These are phyloP conservation scores for Brachypodium distachyon DNA, from an alignment of 202 grass and related monocot genomes.

Conservation along the genomic window DNA sequence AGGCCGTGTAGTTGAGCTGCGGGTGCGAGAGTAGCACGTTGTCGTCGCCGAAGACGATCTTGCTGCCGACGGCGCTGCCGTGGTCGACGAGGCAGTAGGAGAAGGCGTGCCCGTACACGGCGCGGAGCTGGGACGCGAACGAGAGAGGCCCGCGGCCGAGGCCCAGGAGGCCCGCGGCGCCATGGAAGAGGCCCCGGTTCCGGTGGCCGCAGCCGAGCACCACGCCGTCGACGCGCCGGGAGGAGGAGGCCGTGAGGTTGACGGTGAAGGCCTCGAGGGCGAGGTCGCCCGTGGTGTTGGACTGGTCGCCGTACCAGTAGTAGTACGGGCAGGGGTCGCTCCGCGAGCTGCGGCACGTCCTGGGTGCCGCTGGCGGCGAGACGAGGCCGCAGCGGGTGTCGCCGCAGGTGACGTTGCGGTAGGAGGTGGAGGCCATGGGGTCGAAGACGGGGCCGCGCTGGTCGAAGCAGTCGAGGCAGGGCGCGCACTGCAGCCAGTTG, in stretches of 20 bases:
- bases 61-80: conserved; percentile 70
- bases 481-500: conserved; percentile 96
- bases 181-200: conserved; percentile 95
- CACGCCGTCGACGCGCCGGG: conserved; percentile 56
- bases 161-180: conserved; percentile 74
- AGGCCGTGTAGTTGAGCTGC: conserved; percentile 74
- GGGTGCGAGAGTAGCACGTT: conserved; percentile 27
- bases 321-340: conserved; percentile 64
- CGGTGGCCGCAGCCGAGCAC: conserved; percentile 83
- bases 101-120: conserved; percentile 73
- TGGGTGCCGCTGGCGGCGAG: conserved; percentile 12
- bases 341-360: conserved; percentile 18
- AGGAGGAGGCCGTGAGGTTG: conserved; percentile 54
- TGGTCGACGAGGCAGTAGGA: conserved; percentile 97
- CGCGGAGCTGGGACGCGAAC: conserved; percentile 77
- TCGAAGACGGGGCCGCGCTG: conserved; percentile 74
- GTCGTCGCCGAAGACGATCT: conserved; percentile 78
- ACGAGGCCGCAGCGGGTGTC: conserved; percentile 63
- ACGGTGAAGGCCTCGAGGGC: conserved; percentile 79
- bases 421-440: conserved; percentile 55
- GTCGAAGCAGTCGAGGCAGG: conserved; percentile 77
- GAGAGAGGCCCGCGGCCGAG: conserved; percentile 85
- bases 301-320: conserved; percentile 97
- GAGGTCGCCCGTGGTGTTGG: conserved; percentile 93
- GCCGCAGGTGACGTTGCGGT: conserved; percentile 65